phyloP scores from a whole-genome alignment of 352 stramenopile genomes.

The Globisporangium takayamanum region DNA sequence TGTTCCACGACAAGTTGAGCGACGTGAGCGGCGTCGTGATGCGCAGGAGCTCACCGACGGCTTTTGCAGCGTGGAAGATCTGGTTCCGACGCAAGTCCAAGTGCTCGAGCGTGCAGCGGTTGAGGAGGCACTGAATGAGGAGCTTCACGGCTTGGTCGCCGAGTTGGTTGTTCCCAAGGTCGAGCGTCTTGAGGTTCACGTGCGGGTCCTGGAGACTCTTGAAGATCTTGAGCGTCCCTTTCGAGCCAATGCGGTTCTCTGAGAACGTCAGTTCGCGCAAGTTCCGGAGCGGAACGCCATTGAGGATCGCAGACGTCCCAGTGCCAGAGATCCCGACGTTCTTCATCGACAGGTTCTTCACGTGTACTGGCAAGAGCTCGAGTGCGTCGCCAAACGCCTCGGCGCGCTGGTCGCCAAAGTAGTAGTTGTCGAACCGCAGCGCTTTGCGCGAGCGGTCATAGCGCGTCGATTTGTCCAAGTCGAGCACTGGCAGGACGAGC shows the following conservation, averaged over 20 bases:
- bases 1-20: constrained; percentile 73
- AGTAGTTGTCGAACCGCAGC: constrained; percentile 69
- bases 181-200: constrained; percentile 50
- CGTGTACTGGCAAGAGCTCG: constrained; percentile 40
- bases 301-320: constrained; percentile 53
- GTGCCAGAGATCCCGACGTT: constrained; percentile 55
- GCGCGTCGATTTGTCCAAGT: constrained; percentile 37
- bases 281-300: constrained; percentile 37
- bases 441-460: constrained; percentile 35
- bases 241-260: constrained; percentile 51
- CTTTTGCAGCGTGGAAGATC: constrained; percentile 55
- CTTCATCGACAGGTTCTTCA: constrained; percentile 66
- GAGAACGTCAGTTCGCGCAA: constrained; percentile 63
- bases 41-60: constrained; percentile 50
- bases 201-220: constrained; percentile 43
- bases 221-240: constrained; percentile 53
- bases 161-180: constrained; percentile 68
- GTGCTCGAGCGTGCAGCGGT: constrained; percentile 59
- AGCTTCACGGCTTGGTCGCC: constrained; percentile 50
- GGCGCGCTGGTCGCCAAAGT: constrained; percentile 60
- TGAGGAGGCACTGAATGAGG: constrained; percentile 58
- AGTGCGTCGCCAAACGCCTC: constrained; percentile 56
- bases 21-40: constrained; percentile 49
- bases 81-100: constrained; percentile 56
- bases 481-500: constrained; percentile 59